Base-by-base conservation (phyloP, 352 stramenopile genomes). In the Aphanomyces stellatus region DNA sequence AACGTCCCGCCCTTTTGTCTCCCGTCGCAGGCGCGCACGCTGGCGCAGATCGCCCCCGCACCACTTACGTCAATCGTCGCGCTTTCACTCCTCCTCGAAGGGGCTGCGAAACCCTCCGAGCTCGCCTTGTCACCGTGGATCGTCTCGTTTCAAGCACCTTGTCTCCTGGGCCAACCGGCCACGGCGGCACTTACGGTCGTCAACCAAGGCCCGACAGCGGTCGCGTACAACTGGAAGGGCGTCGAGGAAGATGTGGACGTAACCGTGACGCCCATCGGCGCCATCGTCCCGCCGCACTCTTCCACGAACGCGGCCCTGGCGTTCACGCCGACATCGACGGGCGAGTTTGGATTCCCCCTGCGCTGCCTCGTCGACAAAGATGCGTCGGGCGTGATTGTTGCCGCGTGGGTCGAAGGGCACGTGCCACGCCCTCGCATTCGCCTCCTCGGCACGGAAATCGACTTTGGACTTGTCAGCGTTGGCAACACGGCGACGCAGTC, bases 381-480 rank as follows among this genome's bases (percentile, higher is more conserved):
- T 11, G 41, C 33, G 1, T n/a, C 40, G 4, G 27, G 11, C 1
- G 24, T 42, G 10, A 37, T 57, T 3, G 43, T 57, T 17, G 37
- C 35, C 1, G n/a, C 34, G 22, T 59, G 60, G 46, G 46, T 67
- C 43, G 41, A 67, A 53, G 59, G 81, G 5, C 30, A 51, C 0
- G 78, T 91, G 15, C 72, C 71, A 15, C 53, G 27, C 1, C 71
- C 78, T 4, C 59, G 77, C 30, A 75, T 93, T 4, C 66, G 77
- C 15, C 78, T 93, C 25, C 34, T 77, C 11, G 74, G 69, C 0
- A 35, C 65, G 0, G 81, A 93, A 53, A 69, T 93, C 24, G 82
- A 93, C 63, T 93, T 93, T 62, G 85, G 85, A 0, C 74, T 91
- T 31, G 82, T 93, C 2, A 71, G 87, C 3, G 81, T 86, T 4